A percentile compares a stretch with the other conserved stretches of the same genome.
Conservation (phyloP, 805 yeast genomes). For the Schwanniomyces vanrijiae region DNA sequence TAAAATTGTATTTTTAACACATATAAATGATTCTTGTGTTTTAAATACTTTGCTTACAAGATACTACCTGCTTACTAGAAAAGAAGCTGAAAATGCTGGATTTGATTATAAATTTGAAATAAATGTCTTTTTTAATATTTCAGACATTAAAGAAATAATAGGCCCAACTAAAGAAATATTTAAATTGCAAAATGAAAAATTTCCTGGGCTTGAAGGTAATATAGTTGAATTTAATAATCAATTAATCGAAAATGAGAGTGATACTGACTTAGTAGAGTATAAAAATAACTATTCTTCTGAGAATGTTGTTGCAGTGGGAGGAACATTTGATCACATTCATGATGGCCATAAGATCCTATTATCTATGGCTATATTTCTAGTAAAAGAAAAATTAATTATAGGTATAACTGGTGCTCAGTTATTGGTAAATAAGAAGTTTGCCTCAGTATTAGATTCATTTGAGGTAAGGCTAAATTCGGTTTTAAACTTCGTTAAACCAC, state of each 20-base stretch:
- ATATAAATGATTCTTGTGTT: slow-evolving; percentile 18
- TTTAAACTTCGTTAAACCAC: slow-evolving; percentile 42
- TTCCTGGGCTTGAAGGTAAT: background rate
- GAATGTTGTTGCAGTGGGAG: slow-evolving; percentile 71
- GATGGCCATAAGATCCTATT: slow-evolving; percentile 91
- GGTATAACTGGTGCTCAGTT: slow-evolving; percentile 83
- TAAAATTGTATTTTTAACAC: slow-evolving; percentile 23
- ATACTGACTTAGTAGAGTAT: background rate
- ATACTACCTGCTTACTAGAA: slow-evolving; percentile 29
- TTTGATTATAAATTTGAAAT: slow-evolving; percentile 27
- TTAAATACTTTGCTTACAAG: slow-evolving; percentile 28
- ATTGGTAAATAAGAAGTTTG: slow-evolving; percentile 71
- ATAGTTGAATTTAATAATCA: background rate
- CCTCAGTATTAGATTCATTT: slow-evolving; percentile 62
- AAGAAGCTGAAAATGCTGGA: slow-evolving; percentile 14
- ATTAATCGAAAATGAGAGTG: too few species aligned
- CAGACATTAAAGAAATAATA: background rate
- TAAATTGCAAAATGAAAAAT: background rate
- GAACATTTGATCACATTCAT: slow-evolving; percentile 95
- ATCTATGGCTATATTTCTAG: slow-evolving; percentile 66
- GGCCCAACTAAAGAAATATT: background rate
- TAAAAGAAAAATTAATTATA: slow-evolving; percentile 57
- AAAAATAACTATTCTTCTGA: slow-evolving; percentile 1
- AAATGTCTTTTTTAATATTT: slow-evolving; percentile 27
- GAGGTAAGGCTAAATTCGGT: slow-evolving; percentile 51